Percentiles rank a stretch among this genome's conserved stretches.
These are phyloP conservation scores for Lentinula sp. DNA, from an alignment of 768 basidiomycete genomes.

Conservation along the genomic window DNA sequence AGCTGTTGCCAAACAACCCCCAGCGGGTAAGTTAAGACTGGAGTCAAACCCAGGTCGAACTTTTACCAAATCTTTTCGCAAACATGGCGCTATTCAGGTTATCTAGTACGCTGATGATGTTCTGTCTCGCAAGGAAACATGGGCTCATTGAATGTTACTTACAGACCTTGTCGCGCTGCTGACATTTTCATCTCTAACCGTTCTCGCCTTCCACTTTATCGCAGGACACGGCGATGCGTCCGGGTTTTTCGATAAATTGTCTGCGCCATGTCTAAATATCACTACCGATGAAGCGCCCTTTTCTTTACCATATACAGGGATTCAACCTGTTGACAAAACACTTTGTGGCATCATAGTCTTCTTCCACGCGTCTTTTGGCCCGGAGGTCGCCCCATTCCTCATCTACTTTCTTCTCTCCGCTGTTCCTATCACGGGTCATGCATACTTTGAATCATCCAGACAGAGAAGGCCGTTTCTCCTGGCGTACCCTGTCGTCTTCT, in stretches of 20 bases:
- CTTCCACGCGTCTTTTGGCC: conserved; percentile 38
- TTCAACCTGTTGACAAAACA: conserved; percentile 24
- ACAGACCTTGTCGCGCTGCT: conserved; percentile 23
- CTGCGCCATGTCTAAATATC: conserved; percentile 25
- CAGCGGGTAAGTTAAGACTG: too few species aligned
- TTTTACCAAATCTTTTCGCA: background rate
- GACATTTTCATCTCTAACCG: conserved; percentile 32
- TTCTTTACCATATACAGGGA: conserved; percentile 33
- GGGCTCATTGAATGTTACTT: background rate
- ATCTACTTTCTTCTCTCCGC: conserved; percentile 30
- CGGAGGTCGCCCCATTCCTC: conserved; percentile 22
- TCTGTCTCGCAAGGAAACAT: background rate
- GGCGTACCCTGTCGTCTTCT: conserved; percentile 34
- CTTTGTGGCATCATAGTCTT: conserved; percentile 41
- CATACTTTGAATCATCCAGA: conserved; percentile 39
- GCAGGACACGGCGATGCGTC: conserved; percentile 25
- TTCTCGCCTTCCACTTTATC: conserved; percentile 27
- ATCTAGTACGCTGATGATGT: background rate
- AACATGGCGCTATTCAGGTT: background rate
- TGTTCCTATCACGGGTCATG: conserved; percentile 29
- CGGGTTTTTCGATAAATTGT: conserved; percentile 21
- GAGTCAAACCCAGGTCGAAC: too few species aligned
- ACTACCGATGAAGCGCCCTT: conserved; percentile 18
- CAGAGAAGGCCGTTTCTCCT: conserved; percentile 26
- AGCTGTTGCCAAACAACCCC: too few species aligned